Evolutionary conservation across 2,329 filamentous ascomycete genomes (phyloP), one percentile per base, ranked within the genome.

Genomic region (Cytospora schulzeri): DNA sequence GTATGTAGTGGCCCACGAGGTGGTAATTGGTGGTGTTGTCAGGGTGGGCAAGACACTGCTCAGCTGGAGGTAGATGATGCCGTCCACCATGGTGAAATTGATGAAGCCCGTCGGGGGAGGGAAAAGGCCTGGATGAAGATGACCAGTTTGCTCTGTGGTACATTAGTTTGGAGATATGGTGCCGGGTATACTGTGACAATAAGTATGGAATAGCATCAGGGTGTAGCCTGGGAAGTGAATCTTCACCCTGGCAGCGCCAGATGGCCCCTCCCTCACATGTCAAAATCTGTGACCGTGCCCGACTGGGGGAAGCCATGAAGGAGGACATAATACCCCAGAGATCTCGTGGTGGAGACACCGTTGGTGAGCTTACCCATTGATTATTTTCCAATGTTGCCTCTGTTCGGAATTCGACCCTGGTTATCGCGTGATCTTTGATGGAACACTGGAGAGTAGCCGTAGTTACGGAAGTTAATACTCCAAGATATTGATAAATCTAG

Each of bases 221-320:
- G n/a, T 7, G 1, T 17, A 1, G 15, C 0, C 2, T 5, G n/a
- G 17, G 5, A 8, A 38, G 31, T 19, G 8, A 2, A 8, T 17
- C 3, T 29, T 50, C 12, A 78, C 35, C 77, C 77, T 51, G 76
- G 74, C 54, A 74, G 68, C 29, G 76, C 64, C 14, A 80, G 68
- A 9, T 31, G 29, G 75, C 76, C 1, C 68, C n/a, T n/a, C 69
- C 48, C 78, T 76, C 22, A 77, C 75, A 57, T 76, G 73, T 6
- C 77, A 76, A 65, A 76, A 79, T 67, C 79, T 80, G 65, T 81
- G 79, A n/a, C n/a, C n/a, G n/a, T n/a, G 3, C 76, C 78, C 8
- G 79, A 80, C 67, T 82, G 75, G 1, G 80, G 80, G 64, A 79
- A 82, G 65, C 79, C 79, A 63, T 82, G 79, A 45, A 83, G 78